Evolutionary conservation across 129 eudicot genomes (phyloP).

Genomic region (Pittosporum tobira): DNA sequence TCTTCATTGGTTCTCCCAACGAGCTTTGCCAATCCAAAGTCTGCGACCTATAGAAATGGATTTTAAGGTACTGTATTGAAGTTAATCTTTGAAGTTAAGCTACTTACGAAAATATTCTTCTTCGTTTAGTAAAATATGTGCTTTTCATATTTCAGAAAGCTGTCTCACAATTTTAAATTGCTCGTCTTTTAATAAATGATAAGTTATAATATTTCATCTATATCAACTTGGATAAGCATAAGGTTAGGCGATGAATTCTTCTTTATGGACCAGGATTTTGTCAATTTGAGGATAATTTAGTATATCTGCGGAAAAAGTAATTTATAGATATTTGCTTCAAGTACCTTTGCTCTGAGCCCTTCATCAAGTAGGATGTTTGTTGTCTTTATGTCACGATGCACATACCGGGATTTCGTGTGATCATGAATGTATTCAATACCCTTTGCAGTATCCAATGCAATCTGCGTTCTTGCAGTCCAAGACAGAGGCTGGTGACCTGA

Average conservation of each 20-base stretch:
- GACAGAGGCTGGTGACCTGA: constrained; percentile 80
- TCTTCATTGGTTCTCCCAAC: constrained; percentile 72
- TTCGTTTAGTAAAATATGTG: too few relatives aligned
- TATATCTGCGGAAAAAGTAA: not conserved
- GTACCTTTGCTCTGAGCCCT: constrained; percentile 73
- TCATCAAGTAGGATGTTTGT: constrained; percentile 68
- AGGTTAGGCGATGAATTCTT: not conserved
- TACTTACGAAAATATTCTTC: too few relatives aligned
- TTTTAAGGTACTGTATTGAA: constrained; percentile 1
- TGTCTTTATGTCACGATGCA: constrained; percentile 83
- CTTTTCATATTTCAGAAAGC: too few relatives aligned
- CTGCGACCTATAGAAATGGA: constrained; percentile 54
- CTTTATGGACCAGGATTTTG: not conserved
- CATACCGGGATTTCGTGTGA: constrained; percentile 71
- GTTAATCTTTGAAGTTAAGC: not conserved
- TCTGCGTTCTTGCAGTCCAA: constrained; percentile 76
- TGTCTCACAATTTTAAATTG: not conserved
- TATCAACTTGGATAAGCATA: not conserved
- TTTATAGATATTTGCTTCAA: not conserved
- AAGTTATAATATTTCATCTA: not conserved
- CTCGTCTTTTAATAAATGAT: not conserved
- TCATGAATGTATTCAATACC: constrained; percentile 88
- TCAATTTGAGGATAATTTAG: not conserved
- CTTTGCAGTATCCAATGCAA: constrained; percentile 75
- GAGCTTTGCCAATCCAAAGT: constrained; percentile 79